Base-by-base conservation (phyloP, 106 monocot genomes). In the Dendrobium officinale region DNA sequence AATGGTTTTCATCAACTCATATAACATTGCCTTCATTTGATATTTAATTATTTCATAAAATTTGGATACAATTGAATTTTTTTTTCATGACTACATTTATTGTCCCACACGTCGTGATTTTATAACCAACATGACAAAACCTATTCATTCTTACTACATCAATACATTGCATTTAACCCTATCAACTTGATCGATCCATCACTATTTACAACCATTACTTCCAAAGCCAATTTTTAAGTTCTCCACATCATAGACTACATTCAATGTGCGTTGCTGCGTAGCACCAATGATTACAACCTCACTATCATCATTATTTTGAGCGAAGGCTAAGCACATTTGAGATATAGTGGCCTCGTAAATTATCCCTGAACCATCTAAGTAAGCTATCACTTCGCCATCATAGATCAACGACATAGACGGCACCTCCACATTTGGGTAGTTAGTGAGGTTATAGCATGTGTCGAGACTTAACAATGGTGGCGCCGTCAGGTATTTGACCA, bases 401-500 rank as follows among this genome's bases (percentile, higher is more conserved):
- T 81, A 87, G 29, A 56, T 20, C 72, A 87, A 20, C 20, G 70
- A 55, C 9, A 84, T 42, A 11, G 26, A 51, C 55, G 80, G 83
- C 16, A 86, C 42, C 13, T 37, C 24, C 49, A 81, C 81, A 1
- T 4, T 78, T 18, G 9, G 0, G 61, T 9, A 29, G 18, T 74
- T 68, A 19, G 75, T 78, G 6, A 83, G 72, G 45, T 87, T 56
- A 33, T 88, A 88, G 72, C 88, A 88, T 1, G 88, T 85, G 82
- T 88, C 88, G 1, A 88, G 72, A 31, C 43, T 31, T 9, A 31
- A 41, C 5, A 11, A 0, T 1, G 20, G 67, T 8, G n/a, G 2
- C 26, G 79, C 45, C 1, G n/a, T 27, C 44, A 22, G 67, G 24
- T 80, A 80, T 6, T 6, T 1, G 0, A 2, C 13, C 51, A 51